Percentiles rank a stretch among this genome's conserved stretches.
phyloP scores from a whole-genome alignment of 2,329 filamentous ascomycete genomes.

The Exophiala sideris region DNA sequence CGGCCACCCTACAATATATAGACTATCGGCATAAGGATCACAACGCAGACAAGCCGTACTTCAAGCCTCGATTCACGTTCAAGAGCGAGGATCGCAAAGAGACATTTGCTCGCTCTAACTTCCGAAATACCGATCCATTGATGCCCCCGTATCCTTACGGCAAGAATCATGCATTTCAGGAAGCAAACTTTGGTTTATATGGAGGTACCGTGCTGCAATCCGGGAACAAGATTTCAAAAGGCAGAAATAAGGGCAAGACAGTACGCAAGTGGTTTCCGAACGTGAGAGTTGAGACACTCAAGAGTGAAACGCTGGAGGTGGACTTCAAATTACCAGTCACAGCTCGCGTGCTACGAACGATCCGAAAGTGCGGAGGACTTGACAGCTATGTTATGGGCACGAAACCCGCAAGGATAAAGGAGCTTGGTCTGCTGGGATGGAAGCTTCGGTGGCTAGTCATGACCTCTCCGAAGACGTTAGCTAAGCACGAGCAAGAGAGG shows the following conservation, averaged over 20 bases:
- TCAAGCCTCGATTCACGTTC: conserved; percentile 23
- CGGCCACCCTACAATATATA: conserved; percentile 26
- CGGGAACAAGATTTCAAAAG: conserved; percentile 51
- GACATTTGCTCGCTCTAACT: conserved; percentile 16
- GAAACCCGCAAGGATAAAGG: conserved; percentile 73
- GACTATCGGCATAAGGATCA: conserved; percentile 9
- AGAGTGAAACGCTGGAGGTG: conserved; percentile 42
- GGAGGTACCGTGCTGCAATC: conserved; percentile 45
- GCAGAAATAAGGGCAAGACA: conserved; percentile 48
- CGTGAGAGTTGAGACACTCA: conserved; percentile 46
- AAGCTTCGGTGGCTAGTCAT: conserved; percentile 83
- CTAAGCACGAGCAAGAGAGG: conserved; percentile 64
- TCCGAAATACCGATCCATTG: conserved; percentile 24
- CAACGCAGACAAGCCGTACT: conserved; percentile 16
- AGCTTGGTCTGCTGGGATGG: conserved; percentile 89
- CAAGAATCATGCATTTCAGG: conserved; percentile 42
- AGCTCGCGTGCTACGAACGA: conserved; percentile 48
- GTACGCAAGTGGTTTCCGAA: conserved; percentile 50
- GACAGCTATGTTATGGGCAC: conserved; percentile 86
- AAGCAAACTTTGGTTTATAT: conserved; percentile 48
- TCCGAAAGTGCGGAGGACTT: conserved; percentile 82
- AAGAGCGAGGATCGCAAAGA: conserved; percentile 23
- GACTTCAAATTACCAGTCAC: conserved; percentile 47
- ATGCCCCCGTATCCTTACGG: conserved; percentile 49
- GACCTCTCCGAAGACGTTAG: conserved; percentile 68